Base-by-base conservation (phyloP, 768 basidiomycete genomes). In the Calocera viscosa region DNA sequence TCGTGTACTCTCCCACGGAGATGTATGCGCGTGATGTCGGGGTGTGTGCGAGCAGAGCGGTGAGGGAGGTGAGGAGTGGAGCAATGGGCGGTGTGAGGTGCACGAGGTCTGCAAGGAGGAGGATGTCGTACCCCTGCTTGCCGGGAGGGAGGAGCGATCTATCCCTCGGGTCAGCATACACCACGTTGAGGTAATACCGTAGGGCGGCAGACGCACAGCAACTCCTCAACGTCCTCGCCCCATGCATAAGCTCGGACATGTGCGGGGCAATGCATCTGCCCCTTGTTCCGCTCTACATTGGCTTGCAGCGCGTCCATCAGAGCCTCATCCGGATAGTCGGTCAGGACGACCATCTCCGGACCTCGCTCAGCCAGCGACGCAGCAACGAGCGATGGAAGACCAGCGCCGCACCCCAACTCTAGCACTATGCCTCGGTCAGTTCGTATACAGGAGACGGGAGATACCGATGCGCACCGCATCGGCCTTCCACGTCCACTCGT, bases 341-440 rank as follows among this genome's bases (percentile, higher is more conserved):
- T 88, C 24, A 80, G 78, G 16, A 87, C 82, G 39, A 87, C 77
- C 38, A 84, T 75, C 22, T 53, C 19, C 11, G 80, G 75, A 2
- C 86, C 85, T n/a, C 22, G 49, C 12, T 30, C 26, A 1, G 75
- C 67, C 11, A 77, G 71, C 7, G 80, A 82, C 43, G 84, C 78
- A 38, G 83, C 70, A 1, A 90, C 77, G 1, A 89, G 76, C 0
- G 86, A 88, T 2, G 87, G 88, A 8, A 91, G 73, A 19, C 83
- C 87, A 49, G 83, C 81, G 5, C 89, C 87, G 8, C 87, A 82
- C 1, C 86, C 87, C 1, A 90, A 81, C 73, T 90, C 89, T n/a
- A 90, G 72, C 1, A 86, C 87, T 88, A 47, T 2, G 65, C 26
- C 33, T 11, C 11, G 19, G 40, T 28, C 41, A 41, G 34, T 41